Percentiles rank a stretch among this genome's conserved stretches.
These are phyloP conservation scores for Geotrichum fermentans DNA, from an alignment of 1,139 yeast species.

Conservation along the genomic window DNA sequence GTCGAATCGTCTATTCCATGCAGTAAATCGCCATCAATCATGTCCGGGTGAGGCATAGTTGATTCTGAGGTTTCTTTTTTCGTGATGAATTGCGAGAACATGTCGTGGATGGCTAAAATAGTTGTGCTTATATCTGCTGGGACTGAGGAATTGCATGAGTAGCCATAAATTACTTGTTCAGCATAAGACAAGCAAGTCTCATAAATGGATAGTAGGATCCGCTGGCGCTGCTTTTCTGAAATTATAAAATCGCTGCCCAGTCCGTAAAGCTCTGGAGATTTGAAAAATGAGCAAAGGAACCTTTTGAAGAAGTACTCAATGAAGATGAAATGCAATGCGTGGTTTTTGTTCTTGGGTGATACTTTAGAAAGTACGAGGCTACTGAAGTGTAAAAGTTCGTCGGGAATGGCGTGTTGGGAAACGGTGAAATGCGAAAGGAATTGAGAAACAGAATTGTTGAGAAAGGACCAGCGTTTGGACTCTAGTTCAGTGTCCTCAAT, in stretches of 20 bases:
- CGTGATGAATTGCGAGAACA: conserved; percentile 1
- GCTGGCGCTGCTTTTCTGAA: conserved; percentile 29
- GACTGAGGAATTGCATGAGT: neutral
- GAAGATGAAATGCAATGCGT: conserved; percentile 25
- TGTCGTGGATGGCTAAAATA: conserved; percentile 3
- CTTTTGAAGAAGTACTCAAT: conserved; percentile 28
- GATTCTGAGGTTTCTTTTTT: too few relatives aligned
- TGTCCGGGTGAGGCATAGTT: neutral
- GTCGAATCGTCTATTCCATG: neutral
- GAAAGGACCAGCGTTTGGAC: conserved; percentile 23
- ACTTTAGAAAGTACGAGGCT: conserved; percentile 26
- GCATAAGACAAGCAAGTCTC: conserved; percentile 17
- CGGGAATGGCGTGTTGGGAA: conserved; percentile 27
- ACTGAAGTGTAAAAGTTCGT: conserved; percentile 24
- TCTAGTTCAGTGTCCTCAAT: conserved; percentile 12
- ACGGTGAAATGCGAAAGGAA: conserved; percentile 26
- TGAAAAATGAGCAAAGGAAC: conserved; percentile 25
- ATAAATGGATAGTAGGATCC: conserved; percentile 26
- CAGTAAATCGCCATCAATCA: conserved; percentile 1
- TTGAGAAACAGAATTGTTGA: conserved; percentile 20
- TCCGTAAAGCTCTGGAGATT: conserved; percentile 29
- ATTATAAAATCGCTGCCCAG: conserved; percentile 27
- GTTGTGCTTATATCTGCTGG: conserved; percentile 5
- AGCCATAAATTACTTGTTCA: conserved; percentile 7
- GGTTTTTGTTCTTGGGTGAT: conserved; percentile 18